Percentiles rank a stretch among this genome's conserved stretches.
Evolutionary conservation across 1,284 basidiomycete species (phyloP).

Genomic region (Rugosomyces carneus): DNA sequence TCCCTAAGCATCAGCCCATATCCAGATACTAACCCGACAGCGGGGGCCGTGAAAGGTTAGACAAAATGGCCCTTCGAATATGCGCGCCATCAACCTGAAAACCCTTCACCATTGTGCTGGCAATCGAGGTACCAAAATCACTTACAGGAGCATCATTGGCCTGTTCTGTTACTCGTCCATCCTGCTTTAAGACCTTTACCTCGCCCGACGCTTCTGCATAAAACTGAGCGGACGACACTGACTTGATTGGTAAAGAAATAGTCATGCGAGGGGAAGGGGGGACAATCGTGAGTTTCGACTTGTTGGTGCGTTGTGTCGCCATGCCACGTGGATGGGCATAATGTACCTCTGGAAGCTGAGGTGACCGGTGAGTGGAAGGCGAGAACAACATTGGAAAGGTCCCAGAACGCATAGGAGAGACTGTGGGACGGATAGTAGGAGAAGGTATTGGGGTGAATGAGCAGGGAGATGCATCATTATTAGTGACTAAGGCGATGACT

Average conservation of each 20-base stretch:
- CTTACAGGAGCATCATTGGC: slow-evolving; percentile 5
- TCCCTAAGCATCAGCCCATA: too few species aligned
- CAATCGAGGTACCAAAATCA: neutral
- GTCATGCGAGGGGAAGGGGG: slow-evolving; percentile 15
- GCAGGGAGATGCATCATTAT: slow-evolving; percentile 19
- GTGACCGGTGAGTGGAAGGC: slow-evolving; percentile 22
- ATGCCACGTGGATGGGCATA: slow-evolving; percentile 18
- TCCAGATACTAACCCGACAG: slow-evolving; percentile 11
- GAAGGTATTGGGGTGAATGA: slow-evolving; percentile 21
- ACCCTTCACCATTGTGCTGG: neutral
- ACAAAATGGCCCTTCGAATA: slow-evolving; percentile 29
- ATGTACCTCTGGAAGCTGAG: slow-evolving; percentile 26
- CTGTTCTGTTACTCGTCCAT: neutral
- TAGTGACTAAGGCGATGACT: slow-evolving; percentile 33
- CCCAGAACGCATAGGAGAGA: slow-evolving; percentile 17
- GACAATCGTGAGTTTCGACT: slow-evolving; percentile 13
- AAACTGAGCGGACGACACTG: slow-evolving; percentile 7
- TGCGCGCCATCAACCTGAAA: slow-evolving; percentile 23
- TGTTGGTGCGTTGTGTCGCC: slow-evolving; percentile 11
- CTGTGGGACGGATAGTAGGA: slow-evolving; percentile 17
- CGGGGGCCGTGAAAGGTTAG: slow-evolving; percentile 20
- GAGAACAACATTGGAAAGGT: slow-evolving; percentile 19
- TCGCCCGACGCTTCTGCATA: neutral
- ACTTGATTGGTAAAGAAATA: slow-evolving; percentile 6
- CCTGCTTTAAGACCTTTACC: neutral